Conservation (phyloP, 2,329 filamentous ascomycete species). For the Trichoderma semiorbis region DNA sequence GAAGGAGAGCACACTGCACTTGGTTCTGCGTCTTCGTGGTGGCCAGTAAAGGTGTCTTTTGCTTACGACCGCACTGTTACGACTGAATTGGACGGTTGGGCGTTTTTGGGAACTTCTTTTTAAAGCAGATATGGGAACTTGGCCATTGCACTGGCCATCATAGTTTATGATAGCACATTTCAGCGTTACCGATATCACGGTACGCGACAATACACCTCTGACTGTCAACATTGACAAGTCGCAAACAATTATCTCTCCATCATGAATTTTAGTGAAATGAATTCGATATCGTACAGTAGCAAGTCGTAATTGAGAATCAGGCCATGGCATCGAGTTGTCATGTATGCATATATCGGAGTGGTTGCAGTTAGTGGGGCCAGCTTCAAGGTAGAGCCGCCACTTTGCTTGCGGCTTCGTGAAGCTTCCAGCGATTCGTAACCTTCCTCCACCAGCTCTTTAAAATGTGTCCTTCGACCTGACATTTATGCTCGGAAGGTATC, state of each 20-base stretch:
- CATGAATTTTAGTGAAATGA: neutral
- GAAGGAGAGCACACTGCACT: slow-evolving; percentile 83
- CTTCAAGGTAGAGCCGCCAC: neutral
- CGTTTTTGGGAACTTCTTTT: slow-evolving; percentile 7
- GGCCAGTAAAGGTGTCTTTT: slow-evolving; percentile 45
- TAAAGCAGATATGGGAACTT: slow-evolving; percentile 12
- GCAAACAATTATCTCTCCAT: neutral
- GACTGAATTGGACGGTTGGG: slow-evolving; percentile 1
- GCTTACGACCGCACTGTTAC: slow-evolving; percentile 13
- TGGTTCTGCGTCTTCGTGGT: slow-evolving; percentile 87
- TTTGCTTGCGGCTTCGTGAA: neutral
- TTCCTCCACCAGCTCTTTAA: neutral
- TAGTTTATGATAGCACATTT: slow-evolving; percentile 10
- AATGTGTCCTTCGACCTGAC: neutral
- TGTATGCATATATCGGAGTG: neutral
- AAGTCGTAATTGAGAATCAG: neutral
- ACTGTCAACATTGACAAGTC: slow-evolving; percentile 44
- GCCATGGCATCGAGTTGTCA: neutral
- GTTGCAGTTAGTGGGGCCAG: neutral
- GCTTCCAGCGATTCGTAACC: neutral
- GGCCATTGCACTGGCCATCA: slow-evolving; percentile 1
- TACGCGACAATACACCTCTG: slow-evolving; percentile 6
- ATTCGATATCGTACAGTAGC: neutral
- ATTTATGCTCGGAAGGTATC: neutral
- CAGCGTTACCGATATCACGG: neutral